These are phyloP conservation scores for Aspergillus sclerotioniger DNA, from an alignment of 495 filamentous ascomycete genomes.

Conservation along the genomic window DNA sequence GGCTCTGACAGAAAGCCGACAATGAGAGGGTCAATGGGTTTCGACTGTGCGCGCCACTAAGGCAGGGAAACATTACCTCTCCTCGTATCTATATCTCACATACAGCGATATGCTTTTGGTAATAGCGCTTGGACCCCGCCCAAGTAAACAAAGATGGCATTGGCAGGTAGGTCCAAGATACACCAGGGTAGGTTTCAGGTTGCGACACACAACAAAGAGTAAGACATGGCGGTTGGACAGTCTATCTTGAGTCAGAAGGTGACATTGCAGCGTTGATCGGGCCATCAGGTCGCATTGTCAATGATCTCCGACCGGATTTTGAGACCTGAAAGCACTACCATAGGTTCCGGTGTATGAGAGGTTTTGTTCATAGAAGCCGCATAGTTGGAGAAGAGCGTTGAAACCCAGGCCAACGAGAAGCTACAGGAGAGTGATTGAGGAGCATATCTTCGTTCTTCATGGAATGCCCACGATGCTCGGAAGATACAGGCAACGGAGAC, in stretches of 20 bases:
- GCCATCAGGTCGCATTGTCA: background rate
- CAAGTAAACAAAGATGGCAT: background rate
- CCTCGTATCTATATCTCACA: background rate
- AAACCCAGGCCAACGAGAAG: background rate
- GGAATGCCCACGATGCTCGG: conserved; percentile 19
- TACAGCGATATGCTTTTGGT: background rate
- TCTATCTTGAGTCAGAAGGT: conserved; percentile 13
- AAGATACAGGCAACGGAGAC: conserved; percentile 12
- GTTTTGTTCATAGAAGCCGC: background rate
- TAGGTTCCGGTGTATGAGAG: background rate
- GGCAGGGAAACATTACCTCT: background rate
- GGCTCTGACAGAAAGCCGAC: background rate
- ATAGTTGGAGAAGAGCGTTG: background rate
- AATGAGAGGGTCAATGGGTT: background rate
- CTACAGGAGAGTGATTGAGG: background rate
- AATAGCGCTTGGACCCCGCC: background rate
- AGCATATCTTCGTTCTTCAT: background rate
- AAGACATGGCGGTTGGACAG: conserved; percentile 9
- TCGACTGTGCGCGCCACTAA: background rate
- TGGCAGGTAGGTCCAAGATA: background rate
- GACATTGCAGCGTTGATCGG: conserved; percentile 13
- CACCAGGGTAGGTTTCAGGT: conserved; percentile 7
- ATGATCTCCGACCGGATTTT: conserved; percentile 2
- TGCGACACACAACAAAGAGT: conserved; percentile 6
- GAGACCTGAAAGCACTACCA: background rate